Evolutionary conservation across 257 asterid genomes (phyloP), one percentile per base, ranked within the genome.

Genomic region (Solanum paucissectum): DNA sequence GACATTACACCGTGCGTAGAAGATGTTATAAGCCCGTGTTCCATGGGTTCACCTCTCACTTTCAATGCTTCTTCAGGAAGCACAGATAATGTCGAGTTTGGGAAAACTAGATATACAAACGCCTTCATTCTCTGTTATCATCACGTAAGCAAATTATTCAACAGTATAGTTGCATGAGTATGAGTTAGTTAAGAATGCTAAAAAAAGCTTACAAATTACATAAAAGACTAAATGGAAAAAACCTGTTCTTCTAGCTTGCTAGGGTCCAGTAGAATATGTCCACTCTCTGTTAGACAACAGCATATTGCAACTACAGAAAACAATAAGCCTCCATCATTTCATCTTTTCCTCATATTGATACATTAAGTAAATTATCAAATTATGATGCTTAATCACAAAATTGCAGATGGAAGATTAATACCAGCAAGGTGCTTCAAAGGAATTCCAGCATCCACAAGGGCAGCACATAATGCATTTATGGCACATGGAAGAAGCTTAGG

Each of bases 401-500:
- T 44, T 62, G 64, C 83, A 72, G 83, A 60, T 52, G 62, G 81
- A 86, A 83, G 49, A 62, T 37, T 20, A 83, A 68, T 94, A 95
- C 99, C 98, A 46, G 98, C 98, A 62, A 95, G 93, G 87, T 92
- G 94, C 89, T 95, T 95, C 92, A 95, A 90, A 87, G 98, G 98
- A 90, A 97, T 91, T 32, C 98, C 98, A 88, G 99, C 98, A 91
- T 95, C 98, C 87, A 94, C 87, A 83, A 97, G 98, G 75, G 99
- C 99, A 89, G 96, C 95, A 89, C 98, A 95, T n/a, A 96, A 92
- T 69, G 98, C 99, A 86, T 97, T 97, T 86, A 95, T 92, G 69
- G 99, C 99, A 92, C 99, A 97, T 14, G 98, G 97, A 66, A 97
- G 95, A 91, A 97, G 99, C 99, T 95, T 90, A 79, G 88, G 83